Percentiles rank a stretch among this genome's conserved stretches.
These are phyloP conservation scores for Pilaira anomala DNA, from an alignment of 192 early-diverging fungal genomes.

Conservation along the genomic window DNA sequence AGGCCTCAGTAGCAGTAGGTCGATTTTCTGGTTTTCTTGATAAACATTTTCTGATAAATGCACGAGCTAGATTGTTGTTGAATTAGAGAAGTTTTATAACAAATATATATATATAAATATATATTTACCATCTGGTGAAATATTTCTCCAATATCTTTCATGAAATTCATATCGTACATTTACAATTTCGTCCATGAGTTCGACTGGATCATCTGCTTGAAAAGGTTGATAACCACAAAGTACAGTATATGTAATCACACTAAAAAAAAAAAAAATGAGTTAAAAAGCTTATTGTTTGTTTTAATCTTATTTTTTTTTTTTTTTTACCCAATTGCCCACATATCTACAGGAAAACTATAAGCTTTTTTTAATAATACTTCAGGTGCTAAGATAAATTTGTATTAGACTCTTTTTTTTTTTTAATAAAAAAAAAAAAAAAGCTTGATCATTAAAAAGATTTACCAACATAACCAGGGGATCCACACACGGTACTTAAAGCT, in stretches of 20 bases:
- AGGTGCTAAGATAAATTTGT: conserved; percentile 52
- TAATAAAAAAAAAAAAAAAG: not conserved
- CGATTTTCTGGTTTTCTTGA: conserved; percentile 66
- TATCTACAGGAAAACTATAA: conserved; percentile 86
- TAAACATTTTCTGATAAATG: conserved; percentile 69
- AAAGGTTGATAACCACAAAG: conserved; percentile 84
- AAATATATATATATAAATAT: not conserved
- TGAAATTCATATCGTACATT: conserved; percentile 66
- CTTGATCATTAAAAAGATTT: too few species aligned
- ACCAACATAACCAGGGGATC: conserved; percentile 73
- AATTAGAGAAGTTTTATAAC: not conserved
- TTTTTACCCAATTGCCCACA: conserved; percentile 81
- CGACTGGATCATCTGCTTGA: conserved; percentile 53
- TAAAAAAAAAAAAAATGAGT: conserved; percentile 6
- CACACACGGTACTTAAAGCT: conserved; percentile 76
- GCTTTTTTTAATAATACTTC: conserved; percentile 79
- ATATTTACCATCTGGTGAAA: conserved; percentile 72
- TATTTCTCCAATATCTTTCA: conserved; percentile 72
- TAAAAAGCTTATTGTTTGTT: too few species aligned
- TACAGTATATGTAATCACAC: conserved; percentile 86
- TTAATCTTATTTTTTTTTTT: not conserved
- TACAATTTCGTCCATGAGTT: conserved; percentile 57
- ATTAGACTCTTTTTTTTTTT: not conserved
- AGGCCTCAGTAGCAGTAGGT: conserved; percentile 74
- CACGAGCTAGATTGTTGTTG: conserved; percentile 48